Conservation (phyloP, 228 moss, liverwort and hornwort species). For the Sphagnum magellanicum region DNA sequence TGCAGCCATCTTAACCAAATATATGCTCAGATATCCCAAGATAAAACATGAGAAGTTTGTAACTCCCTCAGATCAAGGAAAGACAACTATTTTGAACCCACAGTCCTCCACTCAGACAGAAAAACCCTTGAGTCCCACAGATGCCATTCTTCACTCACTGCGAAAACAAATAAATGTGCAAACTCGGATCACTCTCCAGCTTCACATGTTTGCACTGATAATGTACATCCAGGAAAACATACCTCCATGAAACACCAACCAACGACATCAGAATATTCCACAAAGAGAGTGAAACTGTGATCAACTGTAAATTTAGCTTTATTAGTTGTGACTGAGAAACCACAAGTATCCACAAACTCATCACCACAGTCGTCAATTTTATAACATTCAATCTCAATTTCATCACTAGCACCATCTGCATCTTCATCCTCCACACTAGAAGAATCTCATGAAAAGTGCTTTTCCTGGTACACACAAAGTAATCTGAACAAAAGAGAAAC, state of each 20-base stretch:
- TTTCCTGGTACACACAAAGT: slow-evolving; percentile 63
- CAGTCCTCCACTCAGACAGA: background rate
- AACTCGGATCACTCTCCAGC: background rate
- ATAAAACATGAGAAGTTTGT: too few relatives aligned
- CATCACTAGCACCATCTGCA: background rate
- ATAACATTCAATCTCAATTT: background rate
- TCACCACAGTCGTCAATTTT: slow-evolving; percentile 2
- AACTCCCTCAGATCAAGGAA: too few relatives aligned
- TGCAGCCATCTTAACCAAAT: slow-evolving; percentile 14
- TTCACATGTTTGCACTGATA: background rate
- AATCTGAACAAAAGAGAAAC: slow-evolving; percentile 29
- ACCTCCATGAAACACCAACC: slow-evolving; percentile 94
- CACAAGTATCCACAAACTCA: background rate
- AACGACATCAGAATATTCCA: slow-evolving; percentile 22
- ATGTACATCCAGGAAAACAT: background rate
- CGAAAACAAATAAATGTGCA: background rate
- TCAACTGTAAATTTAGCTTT: slow-evolving; percentile 15
- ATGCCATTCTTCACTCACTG: background rate
- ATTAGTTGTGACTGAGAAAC: background rate
- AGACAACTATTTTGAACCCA: background rate
- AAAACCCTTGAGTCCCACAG: background rate
- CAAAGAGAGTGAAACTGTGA: slow-evolving; percentile 22
- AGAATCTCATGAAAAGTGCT: slow-evolving; percentile 29
- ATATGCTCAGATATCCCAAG: too few relatives aligned
- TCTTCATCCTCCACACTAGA: slow-evolving; percentile 8